phyloP scores from a whole-genome alignment of 495 filamentous ascomycete species.

The Hyaloscypha variabilis region DNA sequence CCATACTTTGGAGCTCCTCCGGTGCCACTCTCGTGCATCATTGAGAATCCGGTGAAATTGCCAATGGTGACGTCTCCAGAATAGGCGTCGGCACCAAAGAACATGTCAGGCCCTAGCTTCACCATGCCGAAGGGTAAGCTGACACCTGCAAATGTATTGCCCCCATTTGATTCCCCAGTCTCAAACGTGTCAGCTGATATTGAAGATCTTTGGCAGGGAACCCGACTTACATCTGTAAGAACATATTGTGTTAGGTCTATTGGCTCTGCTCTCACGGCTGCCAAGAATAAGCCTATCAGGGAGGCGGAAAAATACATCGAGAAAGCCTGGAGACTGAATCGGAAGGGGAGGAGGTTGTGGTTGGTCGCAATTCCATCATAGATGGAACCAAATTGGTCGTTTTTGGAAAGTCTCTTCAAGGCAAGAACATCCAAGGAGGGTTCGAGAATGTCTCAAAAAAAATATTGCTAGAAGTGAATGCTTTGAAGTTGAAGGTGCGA shows the following conservation, averaged over 20 bases:
- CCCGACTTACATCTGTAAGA: constrained; percentile 29
- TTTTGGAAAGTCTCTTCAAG: not conserved
- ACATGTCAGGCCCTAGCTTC: constrained; percentile 69
- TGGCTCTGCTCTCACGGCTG: constrained; percentile 11
- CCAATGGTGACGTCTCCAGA: constrained; percentile 64
- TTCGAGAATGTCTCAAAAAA: not conserved
- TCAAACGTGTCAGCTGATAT: constrained; percentile 13
- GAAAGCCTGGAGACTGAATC: not conserved
- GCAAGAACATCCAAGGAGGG: not conserved
- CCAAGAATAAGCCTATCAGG: constrained; percentile 1
- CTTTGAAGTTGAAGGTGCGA: not conserved
- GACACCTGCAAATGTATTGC: constrained; percentile 73
- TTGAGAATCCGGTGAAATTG: constrained; percentile 67
- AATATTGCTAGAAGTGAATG: not conserved
- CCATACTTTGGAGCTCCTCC: constrained; percentile 78
- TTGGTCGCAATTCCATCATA: not conserved
- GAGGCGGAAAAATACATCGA: constrained; percentile 6
- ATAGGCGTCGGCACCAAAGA: constrained; percentile 62
- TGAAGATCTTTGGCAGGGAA: constrained; percentile 8
- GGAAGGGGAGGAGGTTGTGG: not conserved
- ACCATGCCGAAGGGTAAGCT: constrained; percentile 68
- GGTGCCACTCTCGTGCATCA: constrained; percentile 77
- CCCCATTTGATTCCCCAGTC: constrained; percentile 50
- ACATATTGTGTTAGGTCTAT: constrained; percentile 32
- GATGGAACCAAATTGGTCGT: not conserved